These are phyloP conservation scores for Globisporangium ultimum DNA, from an alignment of 352 stramenopile genomes.

Conservation along the genomic window DNA sequence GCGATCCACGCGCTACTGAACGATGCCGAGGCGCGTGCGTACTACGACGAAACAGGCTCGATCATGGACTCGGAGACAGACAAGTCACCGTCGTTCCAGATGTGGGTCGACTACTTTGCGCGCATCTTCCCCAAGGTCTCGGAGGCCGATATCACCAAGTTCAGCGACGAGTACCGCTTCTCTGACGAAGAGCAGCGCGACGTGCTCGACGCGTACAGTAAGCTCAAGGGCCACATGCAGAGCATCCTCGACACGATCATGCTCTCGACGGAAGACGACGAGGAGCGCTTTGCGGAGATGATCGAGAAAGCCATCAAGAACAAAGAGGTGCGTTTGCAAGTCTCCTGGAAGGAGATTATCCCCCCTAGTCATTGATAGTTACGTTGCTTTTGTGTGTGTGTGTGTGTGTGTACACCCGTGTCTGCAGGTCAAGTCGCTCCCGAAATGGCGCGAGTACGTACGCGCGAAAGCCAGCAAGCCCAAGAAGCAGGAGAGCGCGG, in stretches of 20 bases:
- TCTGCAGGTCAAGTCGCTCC: slow-evolving; percentile 30
- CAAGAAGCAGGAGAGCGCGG: slow-evolving; percentile 29
- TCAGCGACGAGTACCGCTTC: slow-evolving; percentile 76
- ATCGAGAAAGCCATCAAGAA: slow-evolving; percentile 60
- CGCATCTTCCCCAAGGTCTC: slow-evolving; percentile 88
- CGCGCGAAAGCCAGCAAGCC: slow-evolving; percentile 35
- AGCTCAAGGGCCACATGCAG: slow-evolving; percentile 75
- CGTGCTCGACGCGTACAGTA: slow-evolving; percentile 73
- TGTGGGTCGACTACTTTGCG: slow-evolving; percentile 88
- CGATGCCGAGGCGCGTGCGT: slow-evolving; percentile 59
- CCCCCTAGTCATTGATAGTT: too few species aligned
- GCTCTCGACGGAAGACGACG: slow-evolving; percentile 81
- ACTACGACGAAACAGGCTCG: slow-evolving; percentile 86
- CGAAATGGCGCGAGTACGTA: slow-evolving; percentile 42
- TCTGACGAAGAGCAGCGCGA: slow-evolving; percentile 84
- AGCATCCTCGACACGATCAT: slow-evolving; percentile 86
- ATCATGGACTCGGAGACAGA: slow-evolving; percentile 55
- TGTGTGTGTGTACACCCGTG: neutral
- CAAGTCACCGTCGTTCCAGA: slow-evolving; percentile 51
- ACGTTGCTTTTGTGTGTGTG: neutral
- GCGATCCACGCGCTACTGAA: slow-evolving; percentile 85
- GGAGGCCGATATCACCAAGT: slow-evolving; percentile 69
- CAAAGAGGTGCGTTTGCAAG: slow-evolving; percentile 25
- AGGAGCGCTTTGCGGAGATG: slow-evolving; percentile 61
- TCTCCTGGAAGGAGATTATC: too few species aligned